Percentiles rank a stretch among this genome's conserved stretches.
phyloP scores from a whole-genome alignment of 2,329 filamentous ascomycete genomes.

The Cadophora luteo-olivacea region DNA sequence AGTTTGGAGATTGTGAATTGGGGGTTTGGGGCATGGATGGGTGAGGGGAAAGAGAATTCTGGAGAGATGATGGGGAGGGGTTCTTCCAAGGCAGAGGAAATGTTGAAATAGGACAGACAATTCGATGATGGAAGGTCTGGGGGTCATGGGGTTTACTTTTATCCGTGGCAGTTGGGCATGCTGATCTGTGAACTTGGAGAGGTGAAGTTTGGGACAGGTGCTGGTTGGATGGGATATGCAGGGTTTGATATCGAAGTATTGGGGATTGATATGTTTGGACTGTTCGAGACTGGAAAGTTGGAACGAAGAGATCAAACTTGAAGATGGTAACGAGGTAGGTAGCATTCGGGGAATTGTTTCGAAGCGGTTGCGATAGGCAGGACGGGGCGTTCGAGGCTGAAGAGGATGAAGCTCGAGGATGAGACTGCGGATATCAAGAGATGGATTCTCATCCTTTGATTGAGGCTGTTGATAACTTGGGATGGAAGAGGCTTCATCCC shows the following conservation, averaged over 20 bases:
- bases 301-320: neutral
- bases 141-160: neutral
- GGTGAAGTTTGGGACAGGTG: neutral
- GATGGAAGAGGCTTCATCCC: neutral
- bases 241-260: neutral
- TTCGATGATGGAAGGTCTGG: neutral
- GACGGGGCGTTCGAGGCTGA: neutral
- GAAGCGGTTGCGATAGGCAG: neutral
- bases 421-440: neutral
- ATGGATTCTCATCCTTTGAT: neutral
- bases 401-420: neutral
- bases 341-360: neutral
- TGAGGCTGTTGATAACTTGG: neutral
- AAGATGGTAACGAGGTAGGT: neutral
- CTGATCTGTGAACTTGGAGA: neutral
- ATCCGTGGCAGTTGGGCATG: neutral
- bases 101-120: neutral
- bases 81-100: neutral
- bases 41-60: no score
- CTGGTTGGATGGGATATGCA: neutral
- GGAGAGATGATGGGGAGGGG: conserved; percentile 3
- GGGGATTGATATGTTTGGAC: neutral
- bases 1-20: neutral
- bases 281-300: neutral
- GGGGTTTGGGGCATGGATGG: no score